Evolutionary conservation across 2,329 filamentous ascomycete species (phyloP), one percentile per base, ranked within the genome.

Genomic region (Massarina eburnea): DNA sequence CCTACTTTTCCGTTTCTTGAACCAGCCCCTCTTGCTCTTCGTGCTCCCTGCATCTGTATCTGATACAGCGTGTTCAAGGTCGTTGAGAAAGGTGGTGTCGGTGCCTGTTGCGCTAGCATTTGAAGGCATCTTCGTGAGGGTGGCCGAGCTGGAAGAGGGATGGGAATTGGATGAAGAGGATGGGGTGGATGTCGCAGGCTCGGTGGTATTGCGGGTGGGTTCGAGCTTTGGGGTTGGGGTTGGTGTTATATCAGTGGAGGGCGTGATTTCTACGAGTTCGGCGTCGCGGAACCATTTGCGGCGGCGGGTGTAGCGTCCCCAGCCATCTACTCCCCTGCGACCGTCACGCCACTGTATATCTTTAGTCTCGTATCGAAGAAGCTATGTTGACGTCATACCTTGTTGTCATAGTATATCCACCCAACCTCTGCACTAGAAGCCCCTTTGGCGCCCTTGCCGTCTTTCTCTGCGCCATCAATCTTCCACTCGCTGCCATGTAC

Each of bases 391-490:
- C 34, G 26, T 18, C 43, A 18, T 73, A 90, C 89, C 84, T 96
- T 96, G 68, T 92, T 97, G 64, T 99, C 94, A 66, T 96, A 99
- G 70, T 94, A 99, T 29, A 96, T 89, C 94, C 94, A 99, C 1
- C 91, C 94, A 57, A 85, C 84, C 3, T 76, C 74, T n/a, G 68
- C 68, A 10, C 60, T 62, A 7, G 64, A 62, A 10, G 49, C 58
- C 6, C 56, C 59, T 20, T 71, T 84, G 10, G 57, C 54, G 8
- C 41, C 39, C 32, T 65, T 67, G 15, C 48, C 49, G 24, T 68
- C 64, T 12, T 60, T 51, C 15, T 79, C 70, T 1, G 83, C 83
- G 1, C 88, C 88, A 59, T 97, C 92, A 20, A 97, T 85, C 43
- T 83, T 82, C 94, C 94, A 99, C 45, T 87, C 82, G 57, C 88